Conservation (phyloP, 2,329 filamentous ascomycete genomes). For the Talaromyces rugulosus region DNA sequence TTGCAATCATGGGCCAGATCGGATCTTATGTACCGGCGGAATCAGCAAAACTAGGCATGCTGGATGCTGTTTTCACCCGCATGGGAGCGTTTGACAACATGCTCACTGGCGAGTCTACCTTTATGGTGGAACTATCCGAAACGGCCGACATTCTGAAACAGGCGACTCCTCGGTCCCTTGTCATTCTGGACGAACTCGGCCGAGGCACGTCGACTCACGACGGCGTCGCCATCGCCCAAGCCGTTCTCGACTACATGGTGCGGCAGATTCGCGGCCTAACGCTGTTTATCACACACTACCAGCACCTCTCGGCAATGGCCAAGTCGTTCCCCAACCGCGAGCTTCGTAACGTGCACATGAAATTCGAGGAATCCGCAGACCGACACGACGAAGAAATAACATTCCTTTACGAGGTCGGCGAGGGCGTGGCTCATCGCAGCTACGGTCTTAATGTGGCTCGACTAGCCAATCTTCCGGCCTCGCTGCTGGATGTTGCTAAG, state of each 20-base stretch:
- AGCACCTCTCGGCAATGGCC: conserved; percentile 72
- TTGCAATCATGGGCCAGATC: conserved; percentile 90
- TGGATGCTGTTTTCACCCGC: conserved; percentile 89
- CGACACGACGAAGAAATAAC: conserved; percentile 73
- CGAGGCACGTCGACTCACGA: conserved; percentile 93
- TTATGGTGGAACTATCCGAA: conserved; percentile 96
- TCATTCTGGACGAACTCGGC: conserved; percentile 92
- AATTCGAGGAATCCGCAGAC: conserved; percentile 60
- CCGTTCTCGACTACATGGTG: conserved; percentile 81
- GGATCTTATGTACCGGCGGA: conserved; percentile 88
- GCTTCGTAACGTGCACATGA: conserved; percentile 90
- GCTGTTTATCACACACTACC: conserved; percentile 97
- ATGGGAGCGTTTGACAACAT: conserved; percentile 97
- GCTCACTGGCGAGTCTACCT: conserved; percentile 88
- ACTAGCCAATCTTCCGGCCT: conserved; percentile 72
- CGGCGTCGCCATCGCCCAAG: conserved; percentile 90
- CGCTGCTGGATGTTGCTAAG: conserved; percentile 74
- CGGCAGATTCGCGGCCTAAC: conserved; percentile 71
- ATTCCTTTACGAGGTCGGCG: conserved; percentile 87
- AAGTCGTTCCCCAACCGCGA: conserved; percentile 61
- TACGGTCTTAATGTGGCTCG: conserved; percentile 93
- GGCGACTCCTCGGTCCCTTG: conserved; percentile 76
- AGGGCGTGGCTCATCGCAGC: conserved; percentile 86
- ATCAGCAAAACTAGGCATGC: conserved; percentile 68
- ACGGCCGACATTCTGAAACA: conserved; percentile 86